phyloP scores from a whole-genome alignment of 2,329 filamentous ascomycete species.

The Gnomoniopsis sp. region DNA sequence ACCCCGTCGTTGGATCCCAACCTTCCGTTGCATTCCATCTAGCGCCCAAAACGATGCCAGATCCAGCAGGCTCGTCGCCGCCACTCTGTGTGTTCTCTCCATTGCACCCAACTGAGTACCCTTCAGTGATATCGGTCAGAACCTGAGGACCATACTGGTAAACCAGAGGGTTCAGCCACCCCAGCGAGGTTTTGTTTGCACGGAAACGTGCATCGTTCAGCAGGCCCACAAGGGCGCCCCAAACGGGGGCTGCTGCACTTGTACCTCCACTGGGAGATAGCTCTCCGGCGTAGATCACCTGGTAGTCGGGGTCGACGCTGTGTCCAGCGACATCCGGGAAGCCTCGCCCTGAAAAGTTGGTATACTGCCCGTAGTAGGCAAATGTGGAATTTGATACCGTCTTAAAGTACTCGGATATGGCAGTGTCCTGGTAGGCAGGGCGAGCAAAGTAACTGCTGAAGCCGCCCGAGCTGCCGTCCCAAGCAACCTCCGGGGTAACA shows the following conservation, averaged over 20 bases:
- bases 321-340: conserved; percentile 32
- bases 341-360: conserved; percentile 26
- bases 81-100: conserved; percentile 5
- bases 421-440: conserved; percentile 42
- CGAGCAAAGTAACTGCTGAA: conserved; percentile 46
- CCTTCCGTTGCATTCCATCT: conserved; percentile 9
- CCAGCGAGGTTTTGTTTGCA: conserved; percentile 36
- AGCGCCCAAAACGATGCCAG: neutral
- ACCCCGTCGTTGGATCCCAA: conserved; percentile 7
- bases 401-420: conserved; percentile 41
- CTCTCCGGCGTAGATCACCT: conserved; percentile 7
- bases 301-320: conserved; percentile 26
- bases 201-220: conserved; percentile 49
- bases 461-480: conserved; percentile 49
- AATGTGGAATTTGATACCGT: conserved; percentile 33
- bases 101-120: conserved; percentile 9
- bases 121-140: conserved; percentile 21
- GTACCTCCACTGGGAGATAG: neutral
- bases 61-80: neutral
- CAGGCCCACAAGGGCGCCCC: conserved; percentile 49
- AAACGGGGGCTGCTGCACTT: conserved; percentile 47
- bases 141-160: conserved; percentile 16
- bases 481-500: conserved; percentile 48
- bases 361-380: conserved; percentile 36
- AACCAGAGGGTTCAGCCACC: conserved; percentile 36